phyloP scores from a whole-genome alignment of 75 land plant species.

The Chamaecyparis obtusa region DNA sequence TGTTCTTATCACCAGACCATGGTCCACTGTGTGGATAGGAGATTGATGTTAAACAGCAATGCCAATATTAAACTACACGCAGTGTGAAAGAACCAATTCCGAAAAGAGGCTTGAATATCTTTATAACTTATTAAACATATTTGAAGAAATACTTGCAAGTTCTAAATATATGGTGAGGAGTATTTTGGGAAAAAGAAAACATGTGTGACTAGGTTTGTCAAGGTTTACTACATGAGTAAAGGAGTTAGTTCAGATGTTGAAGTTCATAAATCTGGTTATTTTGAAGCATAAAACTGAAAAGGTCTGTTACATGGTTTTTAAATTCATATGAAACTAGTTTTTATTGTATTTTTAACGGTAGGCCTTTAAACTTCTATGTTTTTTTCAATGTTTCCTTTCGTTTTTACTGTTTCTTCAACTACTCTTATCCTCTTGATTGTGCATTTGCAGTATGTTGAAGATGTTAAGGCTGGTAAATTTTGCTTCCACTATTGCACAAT shows the following conservation, averaged over 20 bases:
- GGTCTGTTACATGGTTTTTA: not conserved
- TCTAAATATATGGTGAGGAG: not conserved
- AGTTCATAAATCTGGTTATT: not conserved
- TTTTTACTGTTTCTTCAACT: not conserved
- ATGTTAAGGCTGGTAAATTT: conserved; percentile 55
- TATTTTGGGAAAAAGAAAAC: not conserved
- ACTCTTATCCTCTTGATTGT: not conserved
- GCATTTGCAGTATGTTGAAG: conserved; percentile 77
- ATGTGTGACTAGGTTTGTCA: not conserved
- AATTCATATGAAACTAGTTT: not conserved
- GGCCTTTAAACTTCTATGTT: not conserved
- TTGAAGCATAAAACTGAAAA: not conserved
- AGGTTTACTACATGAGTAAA: not conserved
- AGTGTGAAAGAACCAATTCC: not conserved
- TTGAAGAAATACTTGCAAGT: not conserved
- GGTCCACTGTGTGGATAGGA: not conserved
- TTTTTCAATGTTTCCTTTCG: not conserved
- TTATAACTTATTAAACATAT: not conserved
- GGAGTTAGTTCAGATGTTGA: not conserved
- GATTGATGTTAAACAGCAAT: not conserved
- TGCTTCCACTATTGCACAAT: conserved; percentile 85
- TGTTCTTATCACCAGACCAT: not conserved
- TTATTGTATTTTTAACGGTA: not conserved
- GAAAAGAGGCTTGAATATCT: not conserved
- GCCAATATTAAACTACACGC: not conserved